phyloP scores from a whole-genome alignment of 345 rosid species.

The Gossypium australe region DNA sequence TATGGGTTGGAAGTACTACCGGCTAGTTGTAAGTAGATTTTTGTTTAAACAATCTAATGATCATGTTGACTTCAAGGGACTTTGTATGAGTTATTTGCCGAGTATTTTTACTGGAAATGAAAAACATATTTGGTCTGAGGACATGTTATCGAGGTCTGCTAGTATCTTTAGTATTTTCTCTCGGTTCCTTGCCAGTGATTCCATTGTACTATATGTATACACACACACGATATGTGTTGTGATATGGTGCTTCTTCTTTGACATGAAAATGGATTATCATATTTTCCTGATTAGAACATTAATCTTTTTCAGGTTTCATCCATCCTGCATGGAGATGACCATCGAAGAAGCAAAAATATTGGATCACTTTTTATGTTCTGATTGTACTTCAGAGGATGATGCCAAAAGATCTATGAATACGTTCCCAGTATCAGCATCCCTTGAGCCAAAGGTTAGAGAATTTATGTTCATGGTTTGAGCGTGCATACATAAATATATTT shows the following conservation, averaged over 20 bases:
- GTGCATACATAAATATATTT: neutral
- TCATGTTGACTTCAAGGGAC: neutral
- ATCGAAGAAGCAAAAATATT: conserved; percentile 76
- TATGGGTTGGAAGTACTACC: neutral
- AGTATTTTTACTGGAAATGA: neutral
- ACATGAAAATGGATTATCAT: neutral
- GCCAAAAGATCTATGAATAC: conserved; percentile 51
- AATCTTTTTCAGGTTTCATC: conserved; percentile 66
- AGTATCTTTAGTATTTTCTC: neutral
- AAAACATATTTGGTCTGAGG: neutral
- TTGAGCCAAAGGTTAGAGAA: conserved; percentile 52
- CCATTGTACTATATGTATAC: neutral
- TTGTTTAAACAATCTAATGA: neutral
- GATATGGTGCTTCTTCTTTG: neutral
- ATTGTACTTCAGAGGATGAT: conserved; percentile 61
- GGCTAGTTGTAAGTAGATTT: neutral
- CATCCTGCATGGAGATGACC: conserved; percentile 77
- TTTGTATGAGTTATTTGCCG: neutral
- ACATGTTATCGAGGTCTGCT: neutral
- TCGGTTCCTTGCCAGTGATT: neutral
- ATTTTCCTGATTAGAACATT: conserved; percentile 13
- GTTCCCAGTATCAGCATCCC: conserved; percentile 42
- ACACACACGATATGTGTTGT: neutral
- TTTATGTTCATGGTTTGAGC: neutral
- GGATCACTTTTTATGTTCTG: conserved; percentile 71